phyloP scores from a whole-genome alignment of 2,329 filamentous ascomycete species.

The Pseudopithomyces chartarum region DNA sequence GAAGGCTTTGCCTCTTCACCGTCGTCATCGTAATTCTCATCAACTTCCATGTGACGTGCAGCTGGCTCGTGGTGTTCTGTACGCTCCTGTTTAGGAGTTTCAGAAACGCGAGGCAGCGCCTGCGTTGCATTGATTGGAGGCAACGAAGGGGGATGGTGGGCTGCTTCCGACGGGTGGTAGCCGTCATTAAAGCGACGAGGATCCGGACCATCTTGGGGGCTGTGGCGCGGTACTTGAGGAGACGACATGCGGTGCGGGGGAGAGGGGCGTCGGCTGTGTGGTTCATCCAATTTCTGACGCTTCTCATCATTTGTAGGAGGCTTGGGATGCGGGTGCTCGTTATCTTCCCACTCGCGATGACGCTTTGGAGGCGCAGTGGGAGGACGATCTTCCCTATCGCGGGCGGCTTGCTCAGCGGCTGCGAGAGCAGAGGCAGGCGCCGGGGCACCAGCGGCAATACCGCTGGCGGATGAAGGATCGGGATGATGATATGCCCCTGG shows the following conservation, averaged over 20 bases:
- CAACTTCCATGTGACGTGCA: conserved; percentile 92
- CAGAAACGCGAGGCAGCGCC: conserved; percentile 60
- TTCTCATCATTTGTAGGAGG: conserved; percentile 81
- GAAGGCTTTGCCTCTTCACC: conserved; percentile 76
- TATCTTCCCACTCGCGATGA: conserved; percentile 90
- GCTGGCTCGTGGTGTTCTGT: conserved; percentile 73
- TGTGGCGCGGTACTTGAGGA: conserved; percentile 72
- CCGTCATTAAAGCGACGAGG: conserved; percentile 72
- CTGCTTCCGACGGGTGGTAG: conserved; percentile 91
- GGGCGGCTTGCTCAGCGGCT: conserved; percentile 70
- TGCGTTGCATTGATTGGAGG: conserved; percentile 55
- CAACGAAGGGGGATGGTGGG: conserved; percentile 76
- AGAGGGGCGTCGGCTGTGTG: conserved; percentile 71
- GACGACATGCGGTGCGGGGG: conserved; percentile 53
- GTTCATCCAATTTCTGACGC: conserved; percentile 83
- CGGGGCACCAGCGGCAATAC: conserved; percentile 72
- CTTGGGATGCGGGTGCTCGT: conserved; percentile 74
- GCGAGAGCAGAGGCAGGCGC: conserved; percentile 68
- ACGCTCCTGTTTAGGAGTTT: conserved; percentile 52
- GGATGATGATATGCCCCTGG: conserved; percentile 82
- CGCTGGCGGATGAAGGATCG: conserved; percentile 61
- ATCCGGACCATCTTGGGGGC: conserved; percentile 67
- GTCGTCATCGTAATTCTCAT: conserved; percentile 97
- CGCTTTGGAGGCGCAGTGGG: conserved; percentile 78
- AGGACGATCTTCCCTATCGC: conserved; percentile 73